phyloP scores from a whole-genome alignment of 2,329 filamentous ascomycete species.

The Delphinella strobiligena region DNA sequence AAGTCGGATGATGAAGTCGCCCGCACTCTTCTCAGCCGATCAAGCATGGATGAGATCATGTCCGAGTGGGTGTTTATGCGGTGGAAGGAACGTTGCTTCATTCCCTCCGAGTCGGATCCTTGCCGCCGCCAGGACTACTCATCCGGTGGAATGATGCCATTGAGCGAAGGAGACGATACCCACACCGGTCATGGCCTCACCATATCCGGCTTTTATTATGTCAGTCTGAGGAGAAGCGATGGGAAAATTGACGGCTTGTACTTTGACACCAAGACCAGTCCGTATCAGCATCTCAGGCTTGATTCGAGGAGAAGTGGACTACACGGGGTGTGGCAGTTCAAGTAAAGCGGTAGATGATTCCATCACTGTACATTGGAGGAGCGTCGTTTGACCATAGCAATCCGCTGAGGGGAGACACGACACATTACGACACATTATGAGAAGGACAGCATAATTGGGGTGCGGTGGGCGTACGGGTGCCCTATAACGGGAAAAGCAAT shows the following conservation, averaged over 20 bases:
- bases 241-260: conserved; percentile 40
- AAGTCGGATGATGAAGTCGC: conserved; percentile 28
- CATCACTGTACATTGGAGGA: conserved; percentile 5
- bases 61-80: conserved; percentile 44
- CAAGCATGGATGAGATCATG: conserved; percentile 25
- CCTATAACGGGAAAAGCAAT: too few relatives aligned
- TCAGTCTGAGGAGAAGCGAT: conserved; percentile 33
- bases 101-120: conserved; percentile 20
- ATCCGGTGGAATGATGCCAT: neutral
- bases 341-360: conserved; percentile 12
- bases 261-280: conserved; percentile 42
- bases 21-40: conserved; percentile 29
- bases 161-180: conserved; percentile 14
- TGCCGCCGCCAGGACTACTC: conserved; percentile 9
- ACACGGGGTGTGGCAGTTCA: conserved; percentile 28
- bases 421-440: too few relatives aligned
- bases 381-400: too few relatives aligned
- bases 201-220: conserved; percentile 44
- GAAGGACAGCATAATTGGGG: too few relatives aligned
- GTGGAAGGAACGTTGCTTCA: conserved; percentile 43
- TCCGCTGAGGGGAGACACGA: too few relatives aligned
- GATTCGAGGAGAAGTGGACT: conserved; percentile 23
- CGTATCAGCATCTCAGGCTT: conserved; percentile 40
- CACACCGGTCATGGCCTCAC: conserved; percentile 34
- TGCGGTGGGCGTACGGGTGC: too few relatives aligned